Conservation (phyloP, 345 rosid species). For the Eucalyptus marginata region DNA sequence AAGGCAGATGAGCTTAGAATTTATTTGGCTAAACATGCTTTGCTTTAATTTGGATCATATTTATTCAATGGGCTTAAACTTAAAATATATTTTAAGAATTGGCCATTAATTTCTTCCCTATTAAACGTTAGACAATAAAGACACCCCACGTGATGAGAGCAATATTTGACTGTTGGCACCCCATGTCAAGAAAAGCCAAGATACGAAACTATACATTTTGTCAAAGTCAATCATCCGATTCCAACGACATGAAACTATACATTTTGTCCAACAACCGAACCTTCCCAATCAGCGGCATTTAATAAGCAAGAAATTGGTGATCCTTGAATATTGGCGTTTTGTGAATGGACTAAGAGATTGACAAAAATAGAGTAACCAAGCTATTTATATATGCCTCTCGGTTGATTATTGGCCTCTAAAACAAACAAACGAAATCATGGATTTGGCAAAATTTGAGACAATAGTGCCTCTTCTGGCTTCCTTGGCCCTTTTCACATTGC, state of each 20-base stretch:
- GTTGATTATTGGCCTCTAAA: rapidly evolving
- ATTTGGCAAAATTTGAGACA: not conserved
- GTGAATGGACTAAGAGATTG: not conserved
- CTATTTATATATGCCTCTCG: rapidly evolving
- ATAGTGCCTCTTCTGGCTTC: not conserved
- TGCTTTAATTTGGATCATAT: no score
- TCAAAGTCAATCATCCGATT: not conserved
- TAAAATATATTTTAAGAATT: no score
- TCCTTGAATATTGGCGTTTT: not conserved
- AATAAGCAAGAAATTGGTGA: no score
- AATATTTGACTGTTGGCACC: not conserved
- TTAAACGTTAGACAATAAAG: rapidly evolving
- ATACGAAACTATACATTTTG: no score
- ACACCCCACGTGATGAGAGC: rapidly evolving
- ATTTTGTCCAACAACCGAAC: not conserved
- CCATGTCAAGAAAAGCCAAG: not conserved
- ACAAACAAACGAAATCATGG: not conserved
- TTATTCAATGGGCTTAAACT: no score
- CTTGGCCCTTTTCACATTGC: not conserved
- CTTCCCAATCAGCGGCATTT: rapidly evolving
- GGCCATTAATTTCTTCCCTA: not conserved
- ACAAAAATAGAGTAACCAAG: no score
- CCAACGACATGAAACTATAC: no score
- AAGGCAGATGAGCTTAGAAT: no score
- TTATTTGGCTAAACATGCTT: no score